Evolutionary conservation across 106 monocot genomes (phyloP).

Genomic region (Dioscorea alata): DNA sequence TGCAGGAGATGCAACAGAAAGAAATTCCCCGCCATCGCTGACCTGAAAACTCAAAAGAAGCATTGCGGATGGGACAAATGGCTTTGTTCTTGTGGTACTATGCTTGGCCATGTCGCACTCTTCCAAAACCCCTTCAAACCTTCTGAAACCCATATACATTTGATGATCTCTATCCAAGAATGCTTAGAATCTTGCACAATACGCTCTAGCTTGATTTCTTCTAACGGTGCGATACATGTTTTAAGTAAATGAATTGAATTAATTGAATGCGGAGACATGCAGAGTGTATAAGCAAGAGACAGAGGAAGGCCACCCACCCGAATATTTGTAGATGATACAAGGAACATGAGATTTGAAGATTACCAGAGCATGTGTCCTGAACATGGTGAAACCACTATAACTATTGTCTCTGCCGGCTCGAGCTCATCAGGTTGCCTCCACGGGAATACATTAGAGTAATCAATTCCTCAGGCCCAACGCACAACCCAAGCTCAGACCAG

Average conservation of each 20-base stretch:
- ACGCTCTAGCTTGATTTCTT: conserved; percentile 60
- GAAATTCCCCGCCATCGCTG: no score
- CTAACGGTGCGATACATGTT: conserved; percentile 52
- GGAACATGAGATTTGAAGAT: conserved; percentile 55
- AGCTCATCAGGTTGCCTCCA: conserved; percentile 18
- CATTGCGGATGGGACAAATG: no score
- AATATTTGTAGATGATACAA: conserved; percentile 18
- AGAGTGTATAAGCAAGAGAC: conserved; percentile 49
- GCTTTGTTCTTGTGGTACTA: no score
- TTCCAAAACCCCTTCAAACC: no score
- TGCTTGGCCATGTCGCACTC: no score
- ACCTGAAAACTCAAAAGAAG: no score
- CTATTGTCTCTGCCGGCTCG: conserved; percentile 6
- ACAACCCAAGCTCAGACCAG: conserved; percentile 13
- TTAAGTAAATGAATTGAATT: conserved; percentile 9
- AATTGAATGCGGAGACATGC: no score
- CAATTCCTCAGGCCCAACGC: not conserved
- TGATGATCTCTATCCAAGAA: no score
- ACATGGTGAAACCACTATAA: conserved; percentile 17
- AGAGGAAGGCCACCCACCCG: conserved; percentile 73
- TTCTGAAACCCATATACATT: no score
- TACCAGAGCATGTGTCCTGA: conserved; percentile 46
- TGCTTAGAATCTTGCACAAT: conserved; percentile 28
- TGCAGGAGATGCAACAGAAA: no score
- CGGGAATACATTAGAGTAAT: conserved; percentile 19